Percentiles rank a stretch among this genome's conserved stretches.
Conservation (phyloP, 2,329 filamentous ascomycete species). For the Fusarium irregulare region DNA sequence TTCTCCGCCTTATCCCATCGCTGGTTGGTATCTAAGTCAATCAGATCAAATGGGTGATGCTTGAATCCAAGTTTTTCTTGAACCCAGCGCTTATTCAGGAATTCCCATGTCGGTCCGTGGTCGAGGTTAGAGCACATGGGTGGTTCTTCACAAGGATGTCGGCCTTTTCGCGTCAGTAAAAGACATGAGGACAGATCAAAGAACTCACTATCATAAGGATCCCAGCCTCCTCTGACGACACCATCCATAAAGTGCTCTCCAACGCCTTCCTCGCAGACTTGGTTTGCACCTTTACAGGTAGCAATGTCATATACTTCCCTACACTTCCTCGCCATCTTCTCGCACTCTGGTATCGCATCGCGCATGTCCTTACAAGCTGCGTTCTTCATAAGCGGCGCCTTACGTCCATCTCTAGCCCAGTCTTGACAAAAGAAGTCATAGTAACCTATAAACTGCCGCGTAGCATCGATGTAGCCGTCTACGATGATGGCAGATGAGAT, state of each 20-base stretch:
- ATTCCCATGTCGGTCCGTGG: constrained; percentile 26
- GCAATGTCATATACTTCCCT: constrained; percentile 4
- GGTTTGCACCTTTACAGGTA: constrained; percentile 18
- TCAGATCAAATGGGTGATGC: constrained; percentile 7
- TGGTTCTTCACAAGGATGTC: constrained; percentile 17
- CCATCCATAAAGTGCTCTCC: constrained; percentile 21
- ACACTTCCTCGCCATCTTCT: constrained; percentile 3
- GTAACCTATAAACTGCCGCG: constrained; percentile 21
- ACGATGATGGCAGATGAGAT: constrained; percentile 25
- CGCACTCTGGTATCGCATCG: constrained; percentile 26
- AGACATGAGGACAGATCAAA: too few species aligned
- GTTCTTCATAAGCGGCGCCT: constrained; percentile 21
- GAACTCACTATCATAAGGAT: constrained; percentile 23
- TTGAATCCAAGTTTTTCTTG: constrained; percentile 25
- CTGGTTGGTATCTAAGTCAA: constrained; percentile 8
- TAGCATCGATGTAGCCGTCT: constrained; percentile 34
- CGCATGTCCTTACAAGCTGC: constrained; percentile 21
- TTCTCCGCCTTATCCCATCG: constrained; percentile 22
- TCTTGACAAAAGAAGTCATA: constrained; percentile 32
- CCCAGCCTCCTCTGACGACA: constrained; percentile 19
- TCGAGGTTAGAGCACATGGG: constrained; percentile 24
- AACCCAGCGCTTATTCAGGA: constrained; percentile 21
- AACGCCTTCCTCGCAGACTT: constrained; percentile 17
- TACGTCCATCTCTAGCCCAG: constrained; percentile 19
- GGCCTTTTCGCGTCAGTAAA: neutral